These are phyloP conservation scores for Gossypium herbaceum DNA, from an alignment of 345 rosid species.

Conservation along the genomic window DNA sequence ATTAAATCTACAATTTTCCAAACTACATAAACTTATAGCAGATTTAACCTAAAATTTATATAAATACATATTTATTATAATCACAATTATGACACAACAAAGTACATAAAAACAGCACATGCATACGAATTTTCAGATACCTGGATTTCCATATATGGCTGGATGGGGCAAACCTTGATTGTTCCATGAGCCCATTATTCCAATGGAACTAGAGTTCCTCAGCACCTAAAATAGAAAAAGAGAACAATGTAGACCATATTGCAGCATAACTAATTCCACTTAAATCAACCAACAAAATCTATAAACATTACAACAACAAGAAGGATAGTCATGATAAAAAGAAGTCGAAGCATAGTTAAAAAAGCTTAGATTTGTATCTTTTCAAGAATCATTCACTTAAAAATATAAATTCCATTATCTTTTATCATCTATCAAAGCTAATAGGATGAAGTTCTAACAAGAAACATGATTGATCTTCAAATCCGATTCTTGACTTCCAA, in stretches of 20 bases:
- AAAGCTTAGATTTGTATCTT: neutral
- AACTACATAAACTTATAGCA: too few species aligned
- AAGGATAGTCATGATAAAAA: neutral
- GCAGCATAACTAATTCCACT: neutral
- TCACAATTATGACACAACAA: too few species aligned
- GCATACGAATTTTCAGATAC: slow-evolving; percentile 15
- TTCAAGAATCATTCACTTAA: neutral
- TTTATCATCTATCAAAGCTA: neutral
- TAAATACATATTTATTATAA: too few species aligned
- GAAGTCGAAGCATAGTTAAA: neutral
- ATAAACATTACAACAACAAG: neutral
- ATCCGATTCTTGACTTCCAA: too few species aligned
- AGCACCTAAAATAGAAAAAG: slow-evolving; percentile 24
- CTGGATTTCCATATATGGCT: slow-evolving; percentile 20
- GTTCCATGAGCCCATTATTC: slow-evolving; percentile 27
- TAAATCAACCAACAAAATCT: neutral
- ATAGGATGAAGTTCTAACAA: neutral
- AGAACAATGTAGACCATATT: neutral
- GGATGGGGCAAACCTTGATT: slow-evolving; percentile 34
- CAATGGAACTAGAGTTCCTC: slow-evolving; percentile 15
- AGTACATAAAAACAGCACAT: too few species aligned
- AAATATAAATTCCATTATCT: neutral
- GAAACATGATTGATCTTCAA: too few species aligned
- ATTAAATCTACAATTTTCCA: too few species aligned
- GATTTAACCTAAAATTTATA: too few species aligned